Percentiles rank a stretch among this genome's conserved stretches.
phyloP scores from a whole-genome alignment of 2,329 filamentous ascomycete genomes.

The Drechslerella coelobrocha region DNA sequence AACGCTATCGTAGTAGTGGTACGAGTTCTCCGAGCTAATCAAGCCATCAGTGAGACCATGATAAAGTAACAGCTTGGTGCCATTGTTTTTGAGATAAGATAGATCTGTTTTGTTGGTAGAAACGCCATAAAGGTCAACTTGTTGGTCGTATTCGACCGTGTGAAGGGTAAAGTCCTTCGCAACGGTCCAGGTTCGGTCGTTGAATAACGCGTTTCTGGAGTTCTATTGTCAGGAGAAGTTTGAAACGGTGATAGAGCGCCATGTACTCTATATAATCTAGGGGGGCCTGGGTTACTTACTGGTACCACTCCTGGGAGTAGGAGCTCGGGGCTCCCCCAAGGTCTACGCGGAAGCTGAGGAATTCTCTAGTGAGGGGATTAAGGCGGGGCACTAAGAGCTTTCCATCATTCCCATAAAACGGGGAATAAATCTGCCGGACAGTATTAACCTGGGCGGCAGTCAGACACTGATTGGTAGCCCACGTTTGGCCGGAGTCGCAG shows the following conservation, averaged over 20 bases:
- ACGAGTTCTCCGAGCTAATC: slow-evolving; percentile 25
- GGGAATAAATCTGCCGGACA: slow-evolving; percentile 56
- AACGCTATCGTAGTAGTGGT: slow-evolving; percentile 29
- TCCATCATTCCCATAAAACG: slow-evolving; percentile 56
- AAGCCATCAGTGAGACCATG: slow-evolving; percentile 57
- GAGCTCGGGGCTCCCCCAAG: slow-evolving; percentile 31
- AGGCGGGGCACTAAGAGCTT: slow-evolving; percentile 55
- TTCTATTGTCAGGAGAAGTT: slow-evolving; percentile 27
- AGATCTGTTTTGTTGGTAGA: slow-evolving; percentile 60
- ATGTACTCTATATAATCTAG: neutral
- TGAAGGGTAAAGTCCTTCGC: slow-evolving; percentile 58
- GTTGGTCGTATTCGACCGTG: slow-evolving; percentile 57
- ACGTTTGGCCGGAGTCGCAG: slow-evolving; percentile 52
- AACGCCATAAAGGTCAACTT: slow-evolving; percentile 56
- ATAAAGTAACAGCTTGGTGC: slow-evolving; percentile 62
- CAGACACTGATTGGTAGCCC: slow-evolving; percentile 54
- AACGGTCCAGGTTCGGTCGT: slow-evolving; percentile 58
- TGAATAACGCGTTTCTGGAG: slow-evolving; percentile 61
- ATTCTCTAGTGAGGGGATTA: slow-evolving; percentile 39
- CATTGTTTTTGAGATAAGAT: slow-evolving; percentile 58
- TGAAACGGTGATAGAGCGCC: neutral
- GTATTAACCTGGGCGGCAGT: slow-evolving; percentile 56
- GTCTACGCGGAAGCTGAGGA: slow-evolving; percentile 13
- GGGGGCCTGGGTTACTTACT: slow-evolving; percentile 10
- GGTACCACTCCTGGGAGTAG: slow-evolving; percentile 20